Evolutionary conservation across 371 early-diverging fungal genomes (phyloP).

Genomic region (Lichtheimia ramosa): DNA sequence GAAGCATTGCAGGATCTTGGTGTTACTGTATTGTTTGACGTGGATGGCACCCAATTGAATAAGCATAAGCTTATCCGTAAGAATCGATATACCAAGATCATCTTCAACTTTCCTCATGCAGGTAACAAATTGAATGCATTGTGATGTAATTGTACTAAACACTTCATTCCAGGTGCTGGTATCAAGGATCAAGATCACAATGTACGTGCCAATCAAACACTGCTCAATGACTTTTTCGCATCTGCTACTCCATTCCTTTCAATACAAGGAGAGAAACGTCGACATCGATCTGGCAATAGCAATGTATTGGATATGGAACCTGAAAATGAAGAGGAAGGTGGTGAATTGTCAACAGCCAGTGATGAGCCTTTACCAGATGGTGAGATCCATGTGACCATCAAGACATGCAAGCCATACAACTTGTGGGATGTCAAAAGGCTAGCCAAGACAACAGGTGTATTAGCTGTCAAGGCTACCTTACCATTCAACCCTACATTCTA

Average conservation of each 20-base stretch:
- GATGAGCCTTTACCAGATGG: slow-evolving; percentile 43
- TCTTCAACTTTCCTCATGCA: slow-evolving; percentile 96
- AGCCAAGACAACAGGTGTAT: slow-evolving; percentile 64
- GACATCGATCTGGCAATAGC: not conserved
- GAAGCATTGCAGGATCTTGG: slow-evolving; percentile 56
- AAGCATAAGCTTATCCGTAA: slow-evolving; percentile 57
- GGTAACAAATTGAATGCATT: slow-evolving; percentile 43
- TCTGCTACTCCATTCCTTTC: slow-evolving; percentile 59
- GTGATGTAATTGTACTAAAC: no score
- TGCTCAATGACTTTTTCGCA: slow-evolving; percentile 72
- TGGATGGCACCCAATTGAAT: slow-evolving; percentile 80
- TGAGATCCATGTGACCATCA: slow-evolving; percentile 82
- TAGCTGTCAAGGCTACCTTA: slow-evolving; percentile 56
- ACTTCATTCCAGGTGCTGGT: slow-evolving; percentile 64
- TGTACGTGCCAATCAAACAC: slow-evolving; percentile 77
- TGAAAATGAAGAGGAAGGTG: slow-evolving; percentile 10
- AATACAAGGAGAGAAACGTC: slow-evolving; percentile 17
- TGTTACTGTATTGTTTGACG: slow-evolving; percentile 70
- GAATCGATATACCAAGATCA: slow-evolving; percentile 72
- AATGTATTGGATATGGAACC: not conserved
- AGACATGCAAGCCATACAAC: slow-evolving; percentile 86
- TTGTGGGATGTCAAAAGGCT: slow-evolving; percentile 80
- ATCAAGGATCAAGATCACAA: slow-evolving; percentile 94
- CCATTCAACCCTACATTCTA: slow-evolving; percentile 72
- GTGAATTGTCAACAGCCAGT: slow-evolving; percentile 8